A percentile compares a stretch with the other conserved stretches of the same genome.
Evolutionary conservation across 129 eudicot species (phyloP).

Genomic region (Scalesia atractyloides): DNA sequence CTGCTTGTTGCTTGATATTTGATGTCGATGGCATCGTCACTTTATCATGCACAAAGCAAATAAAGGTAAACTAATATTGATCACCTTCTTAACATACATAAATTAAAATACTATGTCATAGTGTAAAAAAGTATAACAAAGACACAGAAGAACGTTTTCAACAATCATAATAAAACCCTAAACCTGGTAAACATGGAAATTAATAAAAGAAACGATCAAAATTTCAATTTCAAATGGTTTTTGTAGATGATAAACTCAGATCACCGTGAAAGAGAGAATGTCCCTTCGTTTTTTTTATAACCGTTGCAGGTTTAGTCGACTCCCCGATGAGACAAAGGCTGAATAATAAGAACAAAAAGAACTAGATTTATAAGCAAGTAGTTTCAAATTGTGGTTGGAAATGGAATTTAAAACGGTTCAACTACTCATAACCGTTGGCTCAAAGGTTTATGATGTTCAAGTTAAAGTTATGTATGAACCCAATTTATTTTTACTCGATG

Average conservation of each 20-base stretch:
- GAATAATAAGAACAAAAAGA: no score
- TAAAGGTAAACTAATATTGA: no score
- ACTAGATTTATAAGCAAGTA: not conserved
- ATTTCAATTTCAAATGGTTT: not conserved
- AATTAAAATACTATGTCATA: no score
- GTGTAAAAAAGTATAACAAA: not conserved
- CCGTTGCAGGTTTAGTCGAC: not conserved
- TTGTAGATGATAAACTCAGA: not conserved
- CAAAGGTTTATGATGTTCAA: not conserved
- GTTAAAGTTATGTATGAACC: no score
- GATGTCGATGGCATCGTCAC: not conserved
- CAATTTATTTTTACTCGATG: no score
- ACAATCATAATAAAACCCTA: not conserved
- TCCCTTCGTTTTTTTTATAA: not conserved
- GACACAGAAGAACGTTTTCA: not conserved
- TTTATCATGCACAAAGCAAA: not conserved
- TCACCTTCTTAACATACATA: no score
- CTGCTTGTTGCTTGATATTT: not conserved
- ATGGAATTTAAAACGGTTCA: not conserved
- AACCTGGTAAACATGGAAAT: not conserved
- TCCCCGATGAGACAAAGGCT: not conserved
- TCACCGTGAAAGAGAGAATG: not conserved
- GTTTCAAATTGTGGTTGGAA: not conserved
- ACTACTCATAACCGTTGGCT: not conserved
- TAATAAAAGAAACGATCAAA: not conserved